Evolutionary conservation across 129 eudicot species (phyloP).

Genomic region (Lactuca sativa): DNA sequence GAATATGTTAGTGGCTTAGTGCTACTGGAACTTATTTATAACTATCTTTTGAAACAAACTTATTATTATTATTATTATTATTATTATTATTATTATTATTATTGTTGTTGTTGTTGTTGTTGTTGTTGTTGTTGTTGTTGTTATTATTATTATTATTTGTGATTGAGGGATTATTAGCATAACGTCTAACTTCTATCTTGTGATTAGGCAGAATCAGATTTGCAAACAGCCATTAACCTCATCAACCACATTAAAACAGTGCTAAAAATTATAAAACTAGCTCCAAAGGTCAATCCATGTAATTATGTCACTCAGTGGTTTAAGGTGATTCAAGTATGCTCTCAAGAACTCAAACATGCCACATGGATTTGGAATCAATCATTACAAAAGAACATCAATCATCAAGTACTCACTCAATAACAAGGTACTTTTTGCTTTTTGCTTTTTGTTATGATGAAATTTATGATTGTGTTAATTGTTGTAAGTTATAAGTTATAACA

Average conservation of each 20-base stretch:
- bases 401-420: slow-evolving; percentile 45
- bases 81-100: no score
- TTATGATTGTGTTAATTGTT: background rate
- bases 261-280: slow-evolving; percentile 48
- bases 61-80: no score
- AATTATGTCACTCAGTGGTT: slow-evolving; percentile 60
- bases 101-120: no score
- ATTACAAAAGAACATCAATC: slow-evolving; percentile 46
- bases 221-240: slow-evolving; percentile 56
- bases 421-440: slow-evolving; percentile 45
- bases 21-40: no score
- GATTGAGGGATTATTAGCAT: slow-evolving; percentile 8
- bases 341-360: slow-evolving; percentile 74
- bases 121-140: no score
- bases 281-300: slow-evolving; percentile 53
- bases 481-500: no score
- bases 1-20: no score
- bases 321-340: slow-evolving; percentile 66
- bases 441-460: slow-evolving; percentile 5
- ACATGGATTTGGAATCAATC: slow-evolving; percentile 64
- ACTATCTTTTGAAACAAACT: no score
- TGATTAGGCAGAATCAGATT: slow-evolving; percentile 71
- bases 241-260: slow-evolving; percentile 50
- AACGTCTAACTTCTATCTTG: slow-evolving; percentile 22
- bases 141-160: slow-evolving; percentile 3